Base-by-base conservation (phyloP, 2,329 filamentous ascomycete genomes). In the Penicillium frequentans region DNA sequence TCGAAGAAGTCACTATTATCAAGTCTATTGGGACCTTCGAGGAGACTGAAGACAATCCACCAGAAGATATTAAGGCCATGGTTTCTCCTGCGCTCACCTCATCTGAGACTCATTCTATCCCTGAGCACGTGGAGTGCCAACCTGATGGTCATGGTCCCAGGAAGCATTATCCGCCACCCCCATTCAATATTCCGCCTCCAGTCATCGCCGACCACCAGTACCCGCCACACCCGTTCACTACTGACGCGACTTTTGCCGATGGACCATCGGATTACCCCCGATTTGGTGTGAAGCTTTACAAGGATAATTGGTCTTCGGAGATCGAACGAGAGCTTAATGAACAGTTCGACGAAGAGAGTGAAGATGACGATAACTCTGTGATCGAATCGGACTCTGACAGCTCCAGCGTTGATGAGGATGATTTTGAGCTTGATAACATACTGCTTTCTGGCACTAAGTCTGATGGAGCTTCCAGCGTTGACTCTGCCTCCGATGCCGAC, bases 301-400 rank as follows among this genome's bases (percentile, higher is more conserved):
- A 49, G 27, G 26, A 19, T 35, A 16, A 21, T 3, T 35, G 14
- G 19, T 49, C 27, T 4, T 19, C 26, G 9, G 27, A 49, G 9
- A n/a, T 23, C n/a, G 46, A 49, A 19, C 16, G 13, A 23, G 26
- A 35, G 19, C 19, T 31, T 8, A 14, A 16, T 3, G 3, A 31
- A 19, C 11, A 39, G 14, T 35, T 50, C 5, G 49, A 43, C 26
- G 35, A 43, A n/a, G 46, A 52, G 26, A 47, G 49, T 21, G 49
- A 29, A 26, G 69, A 70, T 44, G 52, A 55, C 2, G 67, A 29
- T 5, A 13, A 42, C 8, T 29, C 11, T 16, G 58, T 56, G 33
- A 46, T 46, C 45, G 53, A 61, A 44, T 39, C 21, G 9, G 23
- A 51, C 6, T 42, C 35, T n/a, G 57, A 42, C 24, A 53, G 46